Base-by-base conservation (phyloP, 805 yeast genomes). In the Ogataea pilisensis region DNA sequence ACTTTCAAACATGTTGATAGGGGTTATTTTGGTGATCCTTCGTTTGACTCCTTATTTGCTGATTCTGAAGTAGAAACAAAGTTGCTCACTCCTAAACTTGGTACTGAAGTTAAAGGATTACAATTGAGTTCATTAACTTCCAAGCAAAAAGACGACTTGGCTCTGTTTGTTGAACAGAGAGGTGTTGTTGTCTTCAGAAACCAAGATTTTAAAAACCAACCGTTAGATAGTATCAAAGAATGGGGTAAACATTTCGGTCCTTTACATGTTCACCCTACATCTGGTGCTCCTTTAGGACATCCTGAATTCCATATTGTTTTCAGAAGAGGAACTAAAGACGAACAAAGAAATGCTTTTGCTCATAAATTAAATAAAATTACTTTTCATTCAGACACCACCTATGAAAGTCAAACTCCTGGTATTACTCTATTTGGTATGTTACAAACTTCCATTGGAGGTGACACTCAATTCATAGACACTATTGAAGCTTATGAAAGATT, bases 321-420 rank as follows among this genome's bases (percentile, higher is more conserved):
- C 59, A 67, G 82, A 46, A 57, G 70, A 41, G 62, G 72, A 6
- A 62, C 61, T 42, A 52, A 60, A 25, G 61, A 55, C 17, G 69
- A 65, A 35, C 57, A 59, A 35, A 59, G 57, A 34, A 53, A 65
- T 41, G 57, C 58, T 8, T 65, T 67, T 35, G 44, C 53, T 6
- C 48, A 57, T 14, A 61, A 60, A 41, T 63, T 65, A 21, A 59
- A 61, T 43, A 63, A 66, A 28, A 64, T 66, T 17, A 53, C 56
- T 40, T 82, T 84, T 83, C 89, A 83, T 61, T 72, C 84, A 4
- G 90, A 83, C 58, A 82, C 80, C 31, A 73, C 85, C 26, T 83
- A 79, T 57, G 88, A 82, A 58, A 66, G 69, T 43, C 85, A 79
- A 57, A 82, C 87, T 11, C 82, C 88, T 13, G 82, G 82, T 9